Base-by-base conservation (phyloP, 2,329 filamentous ascomycete species). In the Nemania sp. region DNA sequence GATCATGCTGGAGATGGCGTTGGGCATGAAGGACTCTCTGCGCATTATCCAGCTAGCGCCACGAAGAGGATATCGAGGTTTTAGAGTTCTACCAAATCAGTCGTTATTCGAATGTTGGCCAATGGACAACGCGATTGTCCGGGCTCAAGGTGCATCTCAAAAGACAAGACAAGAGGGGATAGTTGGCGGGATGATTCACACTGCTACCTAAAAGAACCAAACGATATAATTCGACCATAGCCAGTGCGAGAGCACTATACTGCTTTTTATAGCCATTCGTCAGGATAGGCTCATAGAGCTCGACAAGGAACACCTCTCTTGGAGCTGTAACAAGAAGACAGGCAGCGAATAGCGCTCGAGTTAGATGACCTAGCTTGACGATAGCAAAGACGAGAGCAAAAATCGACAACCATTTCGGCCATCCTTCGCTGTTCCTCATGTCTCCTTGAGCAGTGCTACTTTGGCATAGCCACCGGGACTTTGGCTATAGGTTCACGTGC, bases 291-390 rank as follows among this genome's bases (percentile, higher is more conserved):
- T 77, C 74, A 75, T 76, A 76, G 73, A 75, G 73, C 73, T 72
- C 72, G 70, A 72, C 69, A 72, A 75, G 73, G 75, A 73, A 72
- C 64, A 68, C 65, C 71, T 76, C 73, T 75, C 78, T n/a, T 71
- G 76, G 74, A 76, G 80, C 80, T 81, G 80, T 82, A 83, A 78
- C 80, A 79, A 70, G 58, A 67, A 78, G 77, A 78, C 76, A 79
- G 75, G 79, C 78, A 81, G 82, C 81, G 81, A 79, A 79, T 84
- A 84, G 83, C 81, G 81, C 82, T 81, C 80, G 77, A 81, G 78
- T 79, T 79, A 79, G 79, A 86, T 83, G 84, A 85, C 83, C 85
- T 90, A 90, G 87, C 85, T 86, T 85, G 83, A 87, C 84, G 87
- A 87, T 90, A 90, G 88, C 87, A 89, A 85, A 88, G 80, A 70